Evolutionary conservation across 2,329 filamentous ascomycete genomes (phyloP).

Genomic region (Aspergillus texensis): DNA sequence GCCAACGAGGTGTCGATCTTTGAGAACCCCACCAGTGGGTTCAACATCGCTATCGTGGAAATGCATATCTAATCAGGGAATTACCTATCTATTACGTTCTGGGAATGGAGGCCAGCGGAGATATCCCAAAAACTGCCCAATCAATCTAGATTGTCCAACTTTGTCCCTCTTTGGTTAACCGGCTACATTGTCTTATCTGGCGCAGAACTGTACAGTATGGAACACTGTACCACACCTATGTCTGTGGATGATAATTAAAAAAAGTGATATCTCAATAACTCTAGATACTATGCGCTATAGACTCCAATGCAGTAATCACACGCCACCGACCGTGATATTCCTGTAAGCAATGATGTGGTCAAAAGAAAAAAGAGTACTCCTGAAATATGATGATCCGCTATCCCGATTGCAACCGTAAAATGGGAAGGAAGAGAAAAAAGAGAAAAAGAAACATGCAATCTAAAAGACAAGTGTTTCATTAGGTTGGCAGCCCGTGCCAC

Average conservation of each 20-base stretch:
- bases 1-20: too few species aligned
- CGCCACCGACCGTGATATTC: background rate
- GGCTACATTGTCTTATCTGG: background rate
- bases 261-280: background rate
- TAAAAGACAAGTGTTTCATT: slow-evolving; percentile 8
- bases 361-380: background rate
- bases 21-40: background rate
- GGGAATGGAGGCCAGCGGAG: background rate
- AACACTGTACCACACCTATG: background rate
- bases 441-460: background rate
- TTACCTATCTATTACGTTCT: background rate
- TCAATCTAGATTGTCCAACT: too few species aligned
- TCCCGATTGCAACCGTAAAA: background rate
- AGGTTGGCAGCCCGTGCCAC: slow-evolving; percentile 20
- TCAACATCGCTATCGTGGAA: background rate
- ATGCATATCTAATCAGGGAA: background rate
- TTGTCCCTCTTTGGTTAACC: background rate
- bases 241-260: background rate
- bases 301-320: background rate
- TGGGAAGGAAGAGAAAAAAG: background rate
- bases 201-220: background rate
- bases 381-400: background rate
- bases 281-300: background rate
- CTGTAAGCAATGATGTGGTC: background rate
- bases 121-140: background rate